phyloP scores from a whole-genome alignment of 176 grass and related monocot species.

The Microstegium vimineum region DNA sequence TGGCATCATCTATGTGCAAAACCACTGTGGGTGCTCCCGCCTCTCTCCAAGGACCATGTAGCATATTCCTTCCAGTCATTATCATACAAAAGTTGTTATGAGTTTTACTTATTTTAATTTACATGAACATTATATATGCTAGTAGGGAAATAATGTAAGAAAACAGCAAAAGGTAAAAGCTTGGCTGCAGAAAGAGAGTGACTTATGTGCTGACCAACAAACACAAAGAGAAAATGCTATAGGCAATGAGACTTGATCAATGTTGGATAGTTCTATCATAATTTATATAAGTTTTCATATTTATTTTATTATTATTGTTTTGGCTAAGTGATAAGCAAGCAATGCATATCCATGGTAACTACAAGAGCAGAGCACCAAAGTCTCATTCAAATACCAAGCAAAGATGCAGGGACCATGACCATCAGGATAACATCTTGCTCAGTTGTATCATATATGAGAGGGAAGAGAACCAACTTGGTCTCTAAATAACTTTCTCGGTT shows the following conservation, averaged over 20 bases:
- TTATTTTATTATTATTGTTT: background rate
- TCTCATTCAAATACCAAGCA: background rate
- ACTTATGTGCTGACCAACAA: background rate
- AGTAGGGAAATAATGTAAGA: background rate
- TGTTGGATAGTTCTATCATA: background rate
- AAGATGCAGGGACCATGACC: background rate
- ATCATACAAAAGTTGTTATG: slow-evolving; percentile 14
- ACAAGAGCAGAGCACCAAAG: background rate
- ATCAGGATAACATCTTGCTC: background rate
- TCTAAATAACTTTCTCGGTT: background rate
- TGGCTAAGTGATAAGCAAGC: background rate
- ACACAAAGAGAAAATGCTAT: background rate
- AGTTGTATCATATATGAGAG: background rate
- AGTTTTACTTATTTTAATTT: background rate
- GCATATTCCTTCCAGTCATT: slow-evolving; percentile 80
- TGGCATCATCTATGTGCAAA: slow-evolving; percentile 84
- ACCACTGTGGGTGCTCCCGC: slow-evolving; percentile 75
- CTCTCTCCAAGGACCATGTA: slow-evolving; percentile 97
- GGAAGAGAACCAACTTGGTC: background rate
- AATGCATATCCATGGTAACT: background rate
- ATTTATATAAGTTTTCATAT: background rate
- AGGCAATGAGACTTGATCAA: background rate
- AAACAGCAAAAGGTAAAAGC: background rate
- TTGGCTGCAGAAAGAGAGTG: background rate
- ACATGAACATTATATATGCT: background rate